phyloP scores from a whole-genome alignment of 2,329 filamentous ascomycete species.

The Talaromyces verruculosus region DNA sequence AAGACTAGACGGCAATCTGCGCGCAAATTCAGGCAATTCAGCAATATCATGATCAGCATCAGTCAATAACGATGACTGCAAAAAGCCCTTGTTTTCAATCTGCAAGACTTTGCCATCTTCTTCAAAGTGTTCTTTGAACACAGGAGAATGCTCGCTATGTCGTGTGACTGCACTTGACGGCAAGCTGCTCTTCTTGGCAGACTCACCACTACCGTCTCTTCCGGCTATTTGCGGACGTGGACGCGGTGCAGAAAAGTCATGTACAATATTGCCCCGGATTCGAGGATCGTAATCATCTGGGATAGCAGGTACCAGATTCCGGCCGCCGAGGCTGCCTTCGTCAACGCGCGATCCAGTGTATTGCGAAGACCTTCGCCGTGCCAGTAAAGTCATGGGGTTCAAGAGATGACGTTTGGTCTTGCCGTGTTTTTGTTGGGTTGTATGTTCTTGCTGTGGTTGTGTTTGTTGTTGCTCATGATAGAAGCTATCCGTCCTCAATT shows the following conservation, averaged over 20 bases:
- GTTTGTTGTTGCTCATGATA: slow-evolving; percentile 26
- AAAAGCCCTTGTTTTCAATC: slow-evolving; percentile 44
- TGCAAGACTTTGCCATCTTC: slow-evolving; percentile 47
- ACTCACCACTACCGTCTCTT: slow-evolving; percentile 18
- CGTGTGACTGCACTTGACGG: slow-evolving; percentile 20
- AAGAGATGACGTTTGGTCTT: slow-evolving; percentile 57
- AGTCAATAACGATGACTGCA: slow-evolving; percentile 42
- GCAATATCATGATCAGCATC: slow-evolving; percentile 33
- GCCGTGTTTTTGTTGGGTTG: slow-evolving; percentile 34
- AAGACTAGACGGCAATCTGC: slow-evolving; percentile 41
- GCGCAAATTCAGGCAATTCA: slow-evolving; percentile 45
- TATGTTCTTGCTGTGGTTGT: slow-evolving; percentile 16
- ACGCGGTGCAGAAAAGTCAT: slow-evolving; percentile 64
- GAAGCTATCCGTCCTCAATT: slow-evolving; percentile 25
- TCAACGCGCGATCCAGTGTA: slow-evolving; percentile 50
- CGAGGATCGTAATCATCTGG: slow-evolving; percentile 64
- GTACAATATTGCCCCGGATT: slow-evolving; percentile 62
- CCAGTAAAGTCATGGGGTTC: slow-evolving; percentile 62
- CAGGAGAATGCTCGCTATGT: slow-evolving; percentile 53
- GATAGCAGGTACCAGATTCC: slow-evolving; percentile 51
- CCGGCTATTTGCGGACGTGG: slow-evolving; percentile 42
- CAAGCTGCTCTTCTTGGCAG: slow-evolving; percentile 15
- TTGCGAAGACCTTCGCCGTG: slow-evolving; percentile 57
- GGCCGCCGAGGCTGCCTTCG: slow-evolving; percentile 52
- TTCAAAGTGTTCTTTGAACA: slow-evolving; percentile 63